Conservation (phyloP, 2,329 filamentous ascomycete species). For the Aspergillus calidoustus region DNA sequence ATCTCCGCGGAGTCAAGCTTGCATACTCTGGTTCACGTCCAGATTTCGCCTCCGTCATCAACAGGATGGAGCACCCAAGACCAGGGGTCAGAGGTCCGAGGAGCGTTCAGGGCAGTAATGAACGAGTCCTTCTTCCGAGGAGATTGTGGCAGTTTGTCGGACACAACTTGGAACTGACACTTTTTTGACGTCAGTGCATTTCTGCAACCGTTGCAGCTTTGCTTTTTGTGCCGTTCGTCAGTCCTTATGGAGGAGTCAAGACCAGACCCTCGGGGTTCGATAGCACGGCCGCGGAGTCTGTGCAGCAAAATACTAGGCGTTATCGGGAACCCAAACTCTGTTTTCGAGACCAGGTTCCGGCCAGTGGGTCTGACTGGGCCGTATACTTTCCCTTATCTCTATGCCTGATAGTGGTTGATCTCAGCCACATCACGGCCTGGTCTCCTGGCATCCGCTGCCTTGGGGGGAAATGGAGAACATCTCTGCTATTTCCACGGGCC, state of each 20-base stretch:
- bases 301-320: constrained; percentile 4
- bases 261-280: not conserved
- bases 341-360: not conserved
- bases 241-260: constrained; percentile 2
- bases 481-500: constrained; percentile 4
- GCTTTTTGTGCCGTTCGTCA: not conserved
- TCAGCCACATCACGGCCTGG: constrained; percentile 6
- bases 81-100: not conserved
- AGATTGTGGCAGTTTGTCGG: not conserved
- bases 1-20: constrained; percentile 15
- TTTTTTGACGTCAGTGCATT: not conserved
- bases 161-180: not conserved
- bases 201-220: not conserved
- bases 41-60: not conserved
- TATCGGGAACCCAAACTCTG: constrained; percentile 12
- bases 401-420: not conserved
- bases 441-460: constrained; percentile 7
- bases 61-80: not conserved
- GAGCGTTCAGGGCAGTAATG: not conserved
- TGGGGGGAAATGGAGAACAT: not conserved
- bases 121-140: not conserved
- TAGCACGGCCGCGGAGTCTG: constrained; percentile 10
- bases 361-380: constrained; percentile 1
- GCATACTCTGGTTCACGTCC: not conserved
- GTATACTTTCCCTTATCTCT: constrained; percentile 12